A percentile compares a stretch with the other conserved stretches of the same genome.
Evolutionary conservation across 2,329 filamentous ascomycete species (phyloP).

Genomic region (Trichophyton verrucosum): DNA sequence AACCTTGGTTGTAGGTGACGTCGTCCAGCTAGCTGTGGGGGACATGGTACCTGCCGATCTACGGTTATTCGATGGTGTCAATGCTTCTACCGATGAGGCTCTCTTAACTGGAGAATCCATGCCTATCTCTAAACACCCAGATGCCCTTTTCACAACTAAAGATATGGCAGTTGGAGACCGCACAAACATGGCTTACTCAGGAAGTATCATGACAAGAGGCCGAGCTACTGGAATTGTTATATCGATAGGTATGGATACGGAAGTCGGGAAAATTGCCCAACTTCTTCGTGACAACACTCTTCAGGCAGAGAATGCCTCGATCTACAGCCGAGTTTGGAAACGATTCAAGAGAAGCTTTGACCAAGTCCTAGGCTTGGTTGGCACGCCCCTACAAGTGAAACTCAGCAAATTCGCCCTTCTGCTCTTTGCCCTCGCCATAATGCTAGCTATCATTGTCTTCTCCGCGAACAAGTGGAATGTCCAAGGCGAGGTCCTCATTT

Average conservation of each 20-base stretch:
- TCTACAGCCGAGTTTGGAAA: constrained; percentile 29
- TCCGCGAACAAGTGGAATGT: constrained; percentile 45
- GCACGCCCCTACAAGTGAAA: constrained; percentile 53
- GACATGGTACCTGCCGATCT: constrained; percentile 41
- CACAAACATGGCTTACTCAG: constrained; percentile 50
- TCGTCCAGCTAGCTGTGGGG: constrained; percentile 41
- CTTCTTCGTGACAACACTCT: constrained; percentile 44
- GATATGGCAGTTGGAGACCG: constrained; percentile 46
- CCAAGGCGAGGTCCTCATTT: constrained; percentile 45
- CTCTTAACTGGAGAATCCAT: constrained; percentile 52
- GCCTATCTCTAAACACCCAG: constrained; percentile 43
- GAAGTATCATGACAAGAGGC: constrained; percentile 49
- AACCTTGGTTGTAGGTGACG: constrained; percentile 47
- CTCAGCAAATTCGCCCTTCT: constrained; percentile 52
- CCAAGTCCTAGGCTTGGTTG: constrained; percentile 36
- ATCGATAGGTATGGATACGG: constrained; percentile 50
- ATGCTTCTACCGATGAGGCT: constrained; percentile 49
- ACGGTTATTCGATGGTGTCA: constrained; percentile 43
- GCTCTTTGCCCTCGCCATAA: constrained; percentile 48
- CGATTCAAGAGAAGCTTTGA: constrained; percentile 32
- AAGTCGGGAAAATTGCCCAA: constrained; percentile 50
- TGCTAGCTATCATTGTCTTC: constrained; percentile 53
- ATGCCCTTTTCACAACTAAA: constrained; percentile 28
- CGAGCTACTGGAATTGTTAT: constrained; percentile 49
- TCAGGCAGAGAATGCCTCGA: constrained; percentile 33